Conservation (phyloP, 495 filamentous ascomycete species). For the Annulohypoxylon maeteangense region DNA sequence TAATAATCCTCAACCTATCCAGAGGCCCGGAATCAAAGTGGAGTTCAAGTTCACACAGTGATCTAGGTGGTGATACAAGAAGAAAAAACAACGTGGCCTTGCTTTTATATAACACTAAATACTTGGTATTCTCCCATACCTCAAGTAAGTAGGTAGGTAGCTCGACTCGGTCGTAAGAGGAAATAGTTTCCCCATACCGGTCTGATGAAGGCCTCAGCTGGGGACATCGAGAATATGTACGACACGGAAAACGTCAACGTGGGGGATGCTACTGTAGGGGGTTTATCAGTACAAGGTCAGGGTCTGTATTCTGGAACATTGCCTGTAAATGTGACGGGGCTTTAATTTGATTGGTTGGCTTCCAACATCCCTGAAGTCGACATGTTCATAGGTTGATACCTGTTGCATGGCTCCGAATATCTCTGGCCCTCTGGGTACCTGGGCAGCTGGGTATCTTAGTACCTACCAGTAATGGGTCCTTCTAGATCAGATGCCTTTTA, state of each 20-base stretch:
- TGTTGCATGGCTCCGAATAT: slow-evolving; percentile 13
- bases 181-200: background rate
- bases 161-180: background rate
- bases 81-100: background rate
- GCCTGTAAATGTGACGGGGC: slow-evolving; percentile 21
- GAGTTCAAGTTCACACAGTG: background rate
- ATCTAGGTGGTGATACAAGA: background rate
- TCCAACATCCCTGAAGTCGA: slow-evolving; percentile 25
- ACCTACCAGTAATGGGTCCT: background rate
- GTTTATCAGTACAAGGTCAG: slow-evolving; percentile 27
- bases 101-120: background rate
- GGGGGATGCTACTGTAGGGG: slow-evolving; percentile 19
- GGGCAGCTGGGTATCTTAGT: too few relatives aligned
- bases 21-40: slow-evolving; percentile 1
- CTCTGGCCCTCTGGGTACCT: background rate
- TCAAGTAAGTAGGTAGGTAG: background rate
- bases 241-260: slow-evolving; percentile 20
- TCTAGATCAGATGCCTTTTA: slow-evolving; percentile 33
- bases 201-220: slow-evolving; percentile 20
- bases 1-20: background rate
- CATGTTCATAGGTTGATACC: background rate
- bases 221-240: slow-evolving; percentile 20
- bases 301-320: slow-evolving; percentile 26
- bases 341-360: slow-evolving; percentile 19
- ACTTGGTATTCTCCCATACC: background rate